Evolutionary conservation across 257 asterid species (phyloP), one percentile per base, ranked within the genome.

Genomic region (Salvia miltiorrhiza): DNA sequence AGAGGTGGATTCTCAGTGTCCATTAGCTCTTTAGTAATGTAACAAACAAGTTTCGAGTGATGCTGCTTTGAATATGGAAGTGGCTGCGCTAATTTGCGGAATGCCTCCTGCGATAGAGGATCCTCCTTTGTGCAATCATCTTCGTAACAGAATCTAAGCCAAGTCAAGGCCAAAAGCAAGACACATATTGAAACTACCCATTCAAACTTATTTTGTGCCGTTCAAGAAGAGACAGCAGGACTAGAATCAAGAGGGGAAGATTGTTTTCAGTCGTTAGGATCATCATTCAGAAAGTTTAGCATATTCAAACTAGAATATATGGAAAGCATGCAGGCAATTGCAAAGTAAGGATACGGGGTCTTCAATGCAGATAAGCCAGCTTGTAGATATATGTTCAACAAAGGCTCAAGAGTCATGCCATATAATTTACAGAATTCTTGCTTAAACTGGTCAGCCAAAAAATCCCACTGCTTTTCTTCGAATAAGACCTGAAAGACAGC

Each of bases 1-100:
- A 95, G 91, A 28, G 99, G 99, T 0, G 98, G 99, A 47, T 95
- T 95, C 86, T 95, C 98, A 14, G 96, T 85, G 75, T 95, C 98
- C 99, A 95, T 92, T 32, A 89, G 80, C 71, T 86, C 97, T 82
- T 92, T 95, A 60, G 88, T 92, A 40, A 95, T 89, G 80, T 85
- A 86, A 73, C 98, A 92, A 59, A 95, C 96, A 35, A 95, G 96
- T 78, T 95, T 95, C 0, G 99, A 95, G 83, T 92, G 96, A 81
- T 88, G 96, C 87, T 95, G 99, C 86, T 95, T 95, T 24, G 99
- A 95, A 70, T 77, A 95, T 63, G 99, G 99, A 54, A 95, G 90
- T 11, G 94, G 92, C 52, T 56, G 63, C 26, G 99, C 97, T 81
- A 95, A 78, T 71, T 85, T 89, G 39, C 98, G 96, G 85, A 95